Base-by-base conservation (phyloP, 129 eudicot genomes). In the Cynara cardunculus region DNA sequence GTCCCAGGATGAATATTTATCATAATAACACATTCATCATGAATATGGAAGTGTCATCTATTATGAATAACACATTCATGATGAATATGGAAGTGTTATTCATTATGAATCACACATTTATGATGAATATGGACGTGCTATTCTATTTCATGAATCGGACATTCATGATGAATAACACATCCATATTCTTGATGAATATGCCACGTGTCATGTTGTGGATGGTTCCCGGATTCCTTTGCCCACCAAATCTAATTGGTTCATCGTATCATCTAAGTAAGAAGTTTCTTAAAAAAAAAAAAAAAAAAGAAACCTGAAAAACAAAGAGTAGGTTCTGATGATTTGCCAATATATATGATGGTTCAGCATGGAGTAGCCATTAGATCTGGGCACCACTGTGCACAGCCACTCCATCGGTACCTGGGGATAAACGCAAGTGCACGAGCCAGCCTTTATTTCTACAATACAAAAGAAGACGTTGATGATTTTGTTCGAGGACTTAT, bases 321-420 rank as follows among this genome's bases (percentile, higher is more conserved):
- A 26, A 25, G n/a, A 12, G 21, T 53, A 11, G 46, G 34, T 19
- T 7, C 53, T 65, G 64, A 73, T 73, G 19, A 56, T 68, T 66
- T 31, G 30, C 7, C 16, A 35, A 81, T 39, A 25, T 74, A 4
- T 72, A 69, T 71, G 2, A 62, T 76, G 31, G 41, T 82, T 26
- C 96, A 96, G 99, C 98, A 96, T 85, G 92, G 98, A 8, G 92
- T 96, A 41, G 99, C 98, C n/a, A 91, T 96, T 78, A 89, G 99
- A 85, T 96, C 99, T 2, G 99, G 99, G 1, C 98, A 96, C 88
- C 99, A 96, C 72, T 96, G 99, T 87, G 99, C 99, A 5, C 99
- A 96, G 84, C 98, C 99, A 32, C 98, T 96, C 59, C 99, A 96
- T 77, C 93, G 97, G n/a, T 80, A 84, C 81, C 68, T 93, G 81